A percentile compares a stretch with the other conserved stretches of the same genome.
Conservation (phyloP, 768 basidiomycete species). For the Mycena capillaripes region DNA sequence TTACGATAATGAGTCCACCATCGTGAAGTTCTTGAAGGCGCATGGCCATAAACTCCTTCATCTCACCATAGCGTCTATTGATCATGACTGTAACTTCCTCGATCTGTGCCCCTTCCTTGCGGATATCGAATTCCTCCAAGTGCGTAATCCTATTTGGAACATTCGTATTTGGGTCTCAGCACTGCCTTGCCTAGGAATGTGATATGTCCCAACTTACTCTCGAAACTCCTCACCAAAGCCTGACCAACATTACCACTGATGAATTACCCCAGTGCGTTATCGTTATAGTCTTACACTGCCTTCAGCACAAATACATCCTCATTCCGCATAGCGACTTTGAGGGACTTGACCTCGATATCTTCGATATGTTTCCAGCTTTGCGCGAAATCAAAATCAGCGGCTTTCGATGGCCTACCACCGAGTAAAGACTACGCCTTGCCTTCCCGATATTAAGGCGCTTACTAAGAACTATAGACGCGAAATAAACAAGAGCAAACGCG, state of each 20-base stretch:
- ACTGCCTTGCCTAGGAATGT: slow-evolving; percentile 6
- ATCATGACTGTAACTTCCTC: not conserved
- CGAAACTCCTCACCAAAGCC: not conserved
- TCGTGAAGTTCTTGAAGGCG: slow-evolving; percentile 2
- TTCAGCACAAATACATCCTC: not conserved
- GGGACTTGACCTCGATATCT: not conserved
- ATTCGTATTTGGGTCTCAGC: not conserved
- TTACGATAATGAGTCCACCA: not conserved
- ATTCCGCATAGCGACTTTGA: not conserved
- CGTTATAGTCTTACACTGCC: too few relatives aligned
- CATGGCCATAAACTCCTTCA: not conserved
- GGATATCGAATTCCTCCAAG: slow-evolving; percentile 2
- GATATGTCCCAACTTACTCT: not conserved
- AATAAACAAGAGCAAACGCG: too few relatives aligned
- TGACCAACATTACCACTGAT: not conserved
- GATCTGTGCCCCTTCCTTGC: not conserved
- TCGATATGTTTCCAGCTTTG: slow-evolving; percentile 3
- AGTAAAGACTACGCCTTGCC: too few relatives aligned
- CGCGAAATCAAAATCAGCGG: not conserved
- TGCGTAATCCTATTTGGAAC: too few relatives aligned
- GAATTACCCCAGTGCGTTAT: not conserved
- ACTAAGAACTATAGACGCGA: too few relatives aligned
- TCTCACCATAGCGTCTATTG: not conserved
- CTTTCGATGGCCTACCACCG: not conserved
- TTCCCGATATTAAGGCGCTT: too few relatives aligned